Evolutionary conservation across 177 flowering plant genomes (phyloP).

Genomic region (Tripterygium wilfordii): DNA sequence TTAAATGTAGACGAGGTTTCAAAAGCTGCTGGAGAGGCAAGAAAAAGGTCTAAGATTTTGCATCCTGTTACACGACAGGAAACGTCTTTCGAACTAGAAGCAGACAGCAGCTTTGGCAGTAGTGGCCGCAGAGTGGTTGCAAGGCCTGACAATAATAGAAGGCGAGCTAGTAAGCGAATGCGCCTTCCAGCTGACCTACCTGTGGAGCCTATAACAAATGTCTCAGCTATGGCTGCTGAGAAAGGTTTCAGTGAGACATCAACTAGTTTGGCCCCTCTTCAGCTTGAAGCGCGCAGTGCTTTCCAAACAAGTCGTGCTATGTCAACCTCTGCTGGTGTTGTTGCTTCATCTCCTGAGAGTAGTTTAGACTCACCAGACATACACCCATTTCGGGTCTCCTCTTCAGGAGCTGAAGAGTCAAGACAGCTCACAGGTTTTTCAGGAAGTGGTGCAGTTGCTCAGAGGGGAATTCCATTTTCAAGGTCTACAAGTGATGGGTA

Average conservation of each 20-base stretch:
- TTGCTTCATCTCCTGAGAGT: constrained; percentile 89
- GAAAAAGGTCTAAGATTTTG: constrained; percentile 78
- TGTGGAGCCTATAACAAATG: constrained; percentile 32
- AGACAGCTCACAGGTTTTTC: constrained; percentile 41
- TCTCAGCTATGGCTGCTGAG: constrained; percentile 29
- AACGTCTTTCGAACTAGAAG: constrained; percentile 37
- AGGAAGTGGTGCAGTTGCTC: constrained; percentile 20
- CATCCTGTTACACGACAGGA: constrained; percentile 69
- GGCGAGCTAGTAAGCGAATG: constrained; percentile 49
- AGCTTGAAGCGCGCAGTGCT: constrained; percentile 80
- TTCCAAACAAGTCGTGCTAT: constrained; percentile 67
- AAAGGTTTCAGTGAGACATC: constrained; percentile 33
- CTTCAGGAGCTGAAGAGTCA: constrained; percentile 70
- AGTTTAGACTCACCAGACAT: constrained; percentile 88
- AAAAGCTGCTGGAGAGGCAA: constrained; percentile 81
- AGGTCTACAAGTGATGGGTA: constrained; percentile 96
- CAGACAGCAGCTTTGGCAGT: constrained; percentile 71
- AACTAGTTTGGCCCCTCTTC: constrained; percentile 70
- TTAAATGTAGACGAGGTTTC: constrained; percentile 90
- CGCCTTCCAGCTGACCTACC: constrained; percentile 66
- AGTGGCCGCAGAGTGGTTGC: constrained; percentile 48
- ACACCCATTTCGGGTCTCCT: constrained; percentile 75
- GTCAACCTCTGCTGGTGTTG: constrained; percentile 46
- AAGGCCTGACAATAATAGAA: constrained; percentile 48
- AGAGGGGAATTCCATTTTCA: constrained; percentile 53